Evolutionary conservation across 495 filamentous ascomycete genomes (phyloP), one percentile per base, ranked within the genome.

Genomic region (Ascobolus immersus): DNA sequence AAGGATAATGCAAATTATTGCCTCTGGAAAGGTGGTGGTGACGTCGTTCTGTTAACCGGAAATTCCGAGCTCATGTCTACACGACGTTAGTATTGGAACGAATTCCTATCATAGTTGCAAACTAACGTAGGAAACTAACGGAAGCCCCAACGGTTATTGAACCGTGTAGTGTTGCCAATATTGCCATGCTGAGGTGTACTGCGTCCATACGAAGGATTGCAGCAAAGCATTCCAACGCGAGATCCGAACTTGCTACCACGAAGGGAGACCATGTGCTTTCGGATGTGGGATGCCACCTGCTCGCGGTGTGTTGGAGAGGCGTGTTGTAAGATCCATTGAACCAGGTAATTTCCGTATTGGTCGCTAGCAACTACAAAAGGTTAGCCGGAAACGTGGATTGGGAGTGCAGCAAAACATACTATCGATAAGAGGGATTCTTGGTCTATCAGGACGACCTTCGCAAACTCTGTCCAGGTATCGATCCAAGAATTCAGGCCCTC

Each of bases 211-310:
- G 49, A 45, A 5, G 81, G 84, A 48, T 93, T 94, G 58, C 79
- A 91, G 56, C 89, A 94, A 37, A 94, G 76, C 80, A 94, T 93
- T 31, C 84, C 86, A 28, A 94, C 86, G 33, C 86, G 78, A 37
- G 86, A 93, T 36, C 86, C 86, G 52, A 93, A 96, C 50, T 96
- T 96, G 42, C 86, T 94, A 27, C 86, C 86, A 37, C 86, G 81
- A 22, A 96, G 70, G 38, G 89, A 94, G 17, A 96, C 86, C 86
- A 96, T 96, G 55, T 96, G 86, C 58, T 96, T 96, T 41, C 81
- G 73, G 44, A 96, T 82, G 49, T 96, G 89, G 22, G 65, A 69
- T 18, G 82, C 79, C 36, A 94, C 86, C 37, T 91, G 60, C 48
- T 96, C 86, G 40, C 81, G 77, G 49, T 93, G 86, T 42, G 78